Evolutionary conservation across 345 rosid genomes (phyloP).

Genomic region (Camelina sativa): DNA sequence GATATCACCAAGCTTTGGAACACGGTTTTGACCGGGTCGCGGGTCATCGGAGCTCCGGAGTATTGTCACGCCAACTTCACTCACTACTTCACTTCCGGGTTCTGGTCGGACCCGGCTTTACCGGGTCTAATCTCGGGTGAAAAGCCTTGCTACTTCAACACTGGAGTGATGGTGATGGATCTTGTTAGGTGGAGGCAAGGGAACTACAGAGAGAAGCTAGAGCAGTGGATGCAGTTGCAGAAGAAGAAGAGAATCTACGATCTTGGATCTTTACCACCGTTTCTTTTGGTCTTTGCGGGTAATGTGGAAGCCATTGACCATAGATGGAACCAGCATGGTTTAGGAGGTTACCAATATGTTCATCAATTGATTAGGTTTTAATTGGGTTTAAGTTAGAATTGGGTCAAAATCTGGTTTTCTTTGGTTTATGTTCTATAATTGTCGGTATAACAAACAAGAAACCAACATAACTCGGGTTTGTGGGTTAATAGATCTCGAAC

Average conservation of each 20-base stretch:
- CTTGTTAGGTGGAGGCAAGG: slow-evolving; percentile 84
- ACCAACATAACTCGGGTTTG: too few species aligned
- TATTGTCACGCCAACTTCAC: slow-evolving; percentile 96
- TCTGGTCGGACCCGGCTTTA: slow-evolving; percentile 84
- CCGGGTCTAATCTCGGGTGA: slow-evolving; percentile 62
- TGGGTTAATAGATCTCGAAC: too few species aligned
- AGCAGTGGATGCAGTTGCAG: slow-evolving; percentile 91
- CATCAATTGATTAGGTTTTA: too few species aligned
- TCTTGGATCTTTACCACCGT: slow-evolving; percentile 93
- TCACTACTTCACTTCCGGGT: slow-evolving; percentile 71
- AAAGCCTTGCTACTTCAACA: slow-evolving; percentile 88
- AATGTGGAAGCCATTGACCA: slow-evolving; percentile 81
- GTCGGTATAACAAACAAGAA: too few species aligned
- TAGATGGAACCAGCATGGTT: slow-evolving; percentile 96
- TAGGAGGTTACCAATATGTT: too few species aligned
- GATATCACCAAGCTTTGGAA: slow-evolving; percentile 84
- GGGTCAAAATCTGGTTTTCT: too few species aligned
- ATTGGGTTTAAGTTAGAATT: too few species aligned
- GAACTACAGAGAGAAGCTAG: slow-evolving; percentile 66
- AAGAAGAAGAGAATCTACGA: slow-evolving; percentile 78
- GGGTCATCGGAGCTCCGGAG: slow-evolving; percentile 93
- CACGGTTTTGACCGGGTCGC: slow-evolving; percentile 56
- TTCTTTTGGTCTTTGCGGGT: slow-evolving; percentile 82
- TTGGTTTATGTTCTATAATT: too few species aligned
- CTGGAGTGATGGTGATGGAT: slow-evolving; percentile 99